Evolutionary conservation across 306 rosid genomes (phyloP).

Genomic region (Pyrus bretschneideri): DNA sequence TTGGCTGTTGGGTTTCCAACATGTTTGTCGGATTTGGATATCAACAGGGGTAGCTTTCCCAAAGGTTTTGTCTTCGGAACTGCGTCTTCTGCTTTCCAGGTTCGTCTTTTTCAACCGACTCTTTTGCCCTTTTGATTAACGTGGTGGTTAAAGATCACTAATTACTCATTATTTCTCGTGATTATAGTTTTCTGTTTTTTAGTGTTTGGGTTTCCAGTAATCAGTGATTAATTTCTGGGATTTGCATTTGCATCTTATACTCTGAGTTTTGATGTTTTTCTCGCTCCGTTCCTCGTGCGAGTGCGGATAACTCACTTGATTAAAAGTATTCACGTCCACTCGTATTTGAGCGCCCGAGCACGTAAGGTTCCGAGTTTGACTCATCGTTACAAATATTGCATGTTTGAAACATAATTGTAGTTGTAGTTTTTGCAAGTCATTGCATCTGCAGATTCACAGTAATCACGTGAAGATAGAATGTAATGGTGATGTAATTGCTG

Average conservation of each 20-base stretch:
- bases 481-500: not conserved
- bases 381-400: not conserved
- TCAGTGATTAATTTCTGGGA: not conserved
- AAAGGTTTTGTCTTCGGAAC: constrained; percentile 78
- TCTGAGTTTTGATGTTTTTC: not conserved
- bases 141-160: not conserved
- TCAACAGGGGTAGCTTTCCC: constrained; percentile 57
- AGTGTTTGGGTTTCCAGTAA: not conserved
- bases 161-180: not conserved
- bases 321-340: too few relatives aligned
- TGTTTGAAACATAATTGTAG: not conserved
- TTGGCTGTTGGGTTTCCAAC: constrained; percentile 23
- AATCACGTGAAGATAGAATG: not conserved
- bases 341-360: too few relatives aligned
- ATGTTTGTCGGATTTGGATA: constrained; percentile 33
- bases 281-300: not conserved
- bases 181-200: not conserved
- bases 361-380: too few relatives aligned
- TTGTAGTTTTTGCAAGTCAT: not conserved
- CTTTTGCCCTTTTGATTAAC: not conserved
- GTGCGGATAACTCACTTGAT: too few relatives aligned
- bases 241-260: not conserved
- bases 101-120: not conserved
- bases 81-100: constrained; percentile 88
- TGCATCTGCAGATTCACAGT: too few relatives aligned